Evolutionary conservation across 331 rosid genomes (phyloP), one percentile per base, ranked within the genome.

Genomic region (Arachis monticola): DNA sequence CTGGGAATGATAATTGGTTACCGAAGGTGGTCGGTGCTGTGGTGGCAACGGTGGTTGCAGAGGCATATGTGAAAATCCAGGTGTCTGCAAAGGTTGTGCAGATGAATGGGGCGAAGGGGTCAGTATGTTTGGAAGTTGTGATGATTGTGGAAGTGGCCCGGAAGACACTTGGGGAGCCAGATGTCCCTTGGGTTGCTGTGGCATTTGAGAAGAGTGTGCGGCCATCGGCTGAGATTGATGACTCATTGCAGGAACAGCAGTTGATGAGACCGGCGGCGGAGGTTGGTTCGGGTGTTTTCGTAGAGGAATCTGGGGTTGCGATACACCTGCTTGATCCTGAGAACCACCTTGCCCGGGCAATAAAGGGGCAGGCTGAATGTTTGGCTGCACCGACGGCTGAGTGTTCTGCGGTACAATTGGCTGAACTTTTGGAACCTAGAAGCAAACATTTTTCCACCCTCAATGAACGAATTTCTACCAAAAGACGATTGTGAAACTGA

Each of bases 381-480:
- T 88, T 27, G 82, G 83, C 70, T 79, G 91, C 57, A 81, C 70
- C 74, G 91, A 41, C 67, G 83, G 97, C 82, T 87, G 96, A 41
- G 74, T 53, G 81, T 79, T 85, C 64, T 88, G 98, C 0, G 88
- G 77, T 2, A 75, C 83, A 40, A 75, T 57, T 60, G 96, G 88
- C 84, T 92, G 93, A 78, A 87, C 83, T 77, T 79, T 94, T 72
- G 93, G 97, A 72, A 87, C 73, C 97, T 90, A 84, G 71, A 80
- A 58, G 74, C 73, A 83, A 51, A 82, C 46, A 35, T 55, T 38
- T 51, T 70, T 38, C 30, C 30, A 27, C 30, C 30, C 30, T 83
- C 63, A 78, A 67, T 6, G 58, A 31, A 46, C 41, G 59, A 30
- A 46, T 52, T 57, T 51, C 35, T 12, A 44, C 64, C 14, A 8